A percentile compares a stretch with the other conserved stretches of the same genome.
Conservation (phyloP, 108 stramenopile genomes). For the Ochromonas danica region DNA sequence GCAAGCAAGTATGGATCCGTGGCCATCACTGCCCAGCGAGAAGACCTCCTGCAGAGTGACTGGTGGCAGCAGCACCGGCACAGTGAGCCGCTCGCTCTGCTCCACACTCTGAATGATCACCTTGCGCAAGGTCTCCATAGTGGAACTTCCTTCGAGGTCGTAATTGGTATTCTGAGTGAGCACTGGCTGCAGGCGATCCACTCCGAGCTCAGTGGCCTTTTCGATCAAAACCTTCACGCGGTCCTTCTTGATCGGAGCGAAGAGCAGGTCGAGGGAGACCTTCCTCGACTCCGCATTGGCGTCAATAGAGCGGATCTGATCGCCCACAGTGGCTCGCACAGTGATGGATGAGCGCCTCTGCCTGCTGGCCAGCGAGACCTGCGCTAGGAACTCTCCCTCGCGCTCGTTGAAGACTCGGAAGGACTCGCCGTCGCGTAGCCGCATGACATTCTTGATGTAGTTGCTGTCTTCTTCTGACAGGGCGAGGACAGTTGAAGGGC, state of each 20-base stretch:
- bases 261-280: conserved; percentile 30
- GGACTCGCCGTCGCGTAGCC: background rate
- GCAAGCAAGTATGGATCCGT: background rate
- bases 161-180: conserved; percentile 46
- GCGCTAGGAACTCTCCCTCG: background rate
- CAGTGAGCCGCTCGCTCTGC: background rate
- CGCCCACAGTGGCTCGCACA: too few relatives aligned
- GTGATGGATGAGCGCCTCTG: too few relatives aligned
- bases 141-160: background rate
- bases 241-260: conserved; percentile 50
- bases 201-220: conserved; percentile 56
- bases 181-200: conserved; percentile 46
- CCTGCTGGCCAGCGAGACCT: too few relatives aligned
- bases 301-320: background rate
- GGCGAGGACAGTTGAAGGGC: too few relatives aligned
- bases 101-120: background rate
- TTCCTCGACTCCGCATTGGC: background rate
- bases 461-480: background rate
- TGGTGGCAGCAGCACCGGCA: background rate
- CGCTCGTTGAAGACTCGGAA: background rate
- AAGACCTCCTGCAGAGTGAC: background rate
- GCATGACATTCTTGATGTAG: conserved; percentile 8
- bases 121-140: background rate
- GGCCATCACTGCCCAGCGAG: background rate
- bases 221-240: conserved; percentile 53